Conservation (phyloP, 2,329 filamentous ascomycete genomes). For the Aspergillus melleus region DNA sequence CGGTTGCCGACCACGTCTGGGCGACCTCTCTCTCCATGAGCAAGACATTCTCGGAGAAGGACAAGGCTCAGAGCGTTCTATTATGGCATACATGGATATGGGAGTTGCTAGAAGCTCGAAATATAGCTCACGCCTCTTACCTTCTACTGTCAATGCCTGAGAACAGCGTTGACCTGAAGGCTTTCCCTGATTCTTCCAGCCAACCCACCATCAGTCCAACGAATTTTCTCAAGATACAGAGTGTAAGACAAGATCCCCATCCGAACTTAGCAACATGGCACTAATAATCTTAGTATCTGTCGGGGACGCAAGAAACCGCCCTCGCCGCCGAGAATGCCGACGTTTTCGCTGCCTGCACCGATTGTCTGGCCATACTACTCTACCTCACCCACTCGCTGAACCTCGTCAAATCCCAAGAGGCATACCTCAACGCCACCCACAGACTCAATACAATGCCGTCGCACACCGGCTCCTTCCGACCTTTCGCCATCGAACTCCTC, state of each 20-base stretch:
- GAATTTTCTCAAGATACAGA: slow-evolving; percentile 39
- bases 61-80: slow-evolving; percentile 41
- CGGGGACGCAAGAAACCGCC: slow-evolving; percentile 55
- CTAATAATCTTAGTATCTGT: slow-evolving; percentile 60
- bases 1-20: slow-evolving; percentile 65
- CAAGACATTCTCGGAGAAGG: slow-evolving; percentile 36
- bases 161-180: slow-evolving; percentile 33
- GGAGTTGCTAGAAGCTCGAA: slow-evolving; percentile 58
- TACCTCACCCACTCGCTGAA: slow-evolving; percentile 58
- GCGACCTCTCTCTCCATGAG: slow-evolving; percentile 64
- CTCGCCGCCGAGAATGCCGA: slow-evolving; percentile 52
- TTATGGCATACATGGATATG: slow-evolving; percentile 67
- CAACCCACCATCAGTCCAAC: slow-evolving; percentile 28
- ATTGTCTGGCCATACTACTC: slow-evolving; percentile 64
- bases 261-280: slow-evolving; percentile 5
- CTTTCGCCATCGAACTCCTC: slow-evolving; percentile 56
- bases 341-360: slow-evolving; percentile 57
- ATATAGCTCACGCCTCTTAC: slow-evolving; percentile 38
- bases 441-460: slow-evolving; percentile 44
- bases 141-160: slow-evolving; percentile 44
- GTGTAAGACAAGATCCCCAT: slow-evolving; percentile 31
- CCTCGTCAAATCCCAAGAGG: slow-evolving; percentile 37
- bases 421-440: slow-evolving; percentile 46
- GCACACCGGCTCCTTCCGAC: slow-evolving; percentile 34
- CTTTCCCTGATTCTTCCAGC: slow-evolving; percentile 20